Percentiles rank a stretch among this genome's conserved stretches.
Evolutionary conservation across 441 rosid genomes (phyloP).

Genomic region (Pelargonium fulgidum): DNA sequence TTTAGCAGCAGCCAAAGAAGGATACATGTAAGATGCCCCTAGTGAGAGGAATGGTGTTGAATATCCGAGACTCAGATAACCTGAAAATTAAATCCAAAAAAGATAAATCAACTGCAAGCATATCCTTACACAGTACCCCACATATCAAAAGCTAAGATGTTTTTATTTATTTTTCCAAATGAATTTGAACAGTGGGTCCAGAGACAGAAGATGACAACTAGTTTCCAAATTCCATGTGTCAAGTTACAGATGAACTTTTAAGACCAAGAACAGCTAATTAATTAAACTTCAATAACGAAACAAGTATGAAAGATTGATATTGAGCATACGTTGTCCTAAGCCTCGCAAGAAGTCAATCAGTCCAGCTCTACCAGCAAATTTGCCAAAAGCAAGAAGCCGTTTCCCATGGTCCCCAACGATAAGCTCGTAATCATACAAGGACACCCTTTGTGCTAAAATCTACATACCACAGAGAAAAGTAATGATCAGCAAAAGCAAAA

Average conservation of each 20-base stretch:
- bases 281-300: neutral
- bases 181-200: neutral
- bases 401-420: constrained; percentile 67
- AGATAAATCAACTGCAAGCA: neutral
- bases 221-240: no score
- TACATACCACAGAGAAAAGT: constrained; percentile 20
- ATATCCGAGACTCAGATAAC: constrained; percentile 72
- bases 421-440: constrained; percentile 86
- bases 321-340: constrained; percentile 62
- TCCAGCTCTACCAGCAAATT: constrained; percentile 95
- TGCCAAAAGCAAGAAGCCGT: constrained; percentile 81
- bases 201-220: neutral
- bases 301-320: neutral
- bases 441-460: constrained; percentile 62
- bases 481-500: constrained; percentile 8
- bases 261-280: neutral
- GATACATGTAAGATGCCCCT: constrained; percentile 78
- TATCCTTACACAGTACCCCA: neutral
- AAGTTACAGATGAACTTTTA: no score
- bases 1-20: constrained; percentile 86
- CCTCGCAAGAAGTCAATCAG: constrained; percentile 70
- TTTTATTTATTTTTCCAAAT: neutral
- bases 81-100: constrained; percentile 30
- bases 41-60: constrained; percentile 83
- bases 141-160: no score